A percentile compares a stretch with the other conserved stretches of the same genome.
phyloP scores from a whole-genome alignment of 2,329 filamentous ascomycete species.

The Cladophialophora yegresii region DNA sequence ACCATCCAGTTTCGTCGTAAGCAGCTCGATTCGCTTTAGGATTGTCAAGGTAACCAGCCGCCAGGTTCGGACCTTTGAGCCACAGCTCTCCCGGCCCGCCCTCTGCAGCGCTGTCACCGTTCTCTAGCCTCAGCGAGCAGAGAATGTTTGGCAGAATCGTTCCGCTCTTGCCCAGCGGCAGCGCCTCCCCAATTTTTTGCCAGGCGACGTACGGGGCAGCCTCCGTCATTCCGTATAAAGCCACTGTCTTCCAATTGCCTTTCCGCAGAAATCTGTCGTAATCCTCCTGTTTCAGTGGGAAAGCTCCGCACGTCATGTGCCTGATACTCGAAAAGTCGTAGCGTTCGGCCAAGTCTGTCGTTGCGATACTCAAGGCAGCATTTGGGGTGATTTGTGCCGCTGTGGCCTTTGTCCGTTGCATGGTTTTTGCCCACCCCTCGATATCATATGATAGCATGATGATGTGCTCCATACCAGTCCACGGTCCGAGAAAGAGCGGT shows the following conservation, averaged over 20 bases:
- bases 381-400: slow-evolving; percentile 82
- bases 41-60: slow-evolving; percentile 57
- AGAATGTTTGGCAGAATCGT: slow-evolving; percentile 74
- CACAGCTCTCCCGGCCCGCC: slow-evolving; percentile 69
- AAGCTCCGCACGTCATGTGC: slow-evolving; percentile 76
- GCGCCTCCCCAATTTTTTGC: slow-evolving; percentile 68
- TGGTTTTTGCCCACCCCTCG: slow-evolving; percentile 71
- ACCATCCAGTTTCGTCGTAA: slow-evolving; percentile 69
- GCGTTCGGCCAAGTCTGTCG: slow-evolving; percentile 72
- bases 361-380: slow-evolving; percentile 77
- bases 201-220: slow-evolving; percentile 81
- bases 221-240: slow-evolving; percentile 78
- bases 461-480: slow-evolving; percentile 65
- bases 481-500: slow-evolving; percentile 68
- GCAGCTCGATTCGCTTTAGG: slow-evolving; percentile 51
- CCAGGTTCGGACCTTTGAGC: slow-evolving; percentile 62
- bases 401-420: slow-evolving; percentile 73
- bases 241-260: slow-evolving; percentile 61
- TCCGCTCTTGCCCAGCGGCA: slow-evolving; percentile 75
- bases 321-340: slow-evolving; percentile 85
- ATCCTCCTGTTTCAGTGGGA: slow-evolving; percentile 71
- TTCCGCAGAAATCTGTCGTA: slow-evolving; percentile 75
- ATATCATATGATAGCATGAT: slow-evolving; percentile 81
- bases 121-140: slow-evolving; percentile 60
- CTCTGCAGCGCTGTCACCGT: slow-evolving; percentile 57